Percentiles rank a stretch among this genome's conserved stretches.
Evolutionary conservation across 2,329 filamentous ascomycete genomes (phyloP).

Genomic region (Proliferodiscus dingleyae): DNA sequence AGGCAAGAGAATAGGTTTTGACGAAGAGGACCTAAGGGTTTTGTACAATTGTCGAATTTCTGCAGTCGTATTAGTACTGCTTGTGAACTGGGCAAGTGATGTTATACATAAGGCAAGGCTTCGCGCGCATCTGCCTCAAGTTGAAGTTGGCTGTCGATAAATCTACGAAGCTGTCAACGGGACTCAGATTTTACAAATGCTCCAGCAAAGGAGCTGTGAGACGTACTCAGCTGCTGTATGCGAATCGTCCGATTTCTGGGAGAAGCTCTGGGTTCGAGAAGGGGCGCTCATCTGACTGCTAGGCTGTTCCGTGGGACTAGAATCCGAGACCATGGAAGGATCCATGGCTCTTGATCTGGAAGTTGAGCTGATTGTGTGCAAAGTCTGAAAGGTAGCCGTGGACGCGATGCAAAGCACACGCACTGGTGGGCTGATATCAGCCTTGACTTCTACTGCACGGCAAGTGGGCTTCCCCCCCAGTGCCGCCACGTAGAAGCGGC

Average conservation of each 20-base stretch:
- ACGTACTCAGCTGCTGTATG: slow-evolving; percentile 45
- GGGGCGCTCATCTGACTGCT: slow-evolving; percentile 16
- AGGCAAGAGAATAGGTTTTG: slow-evolving; percentile 90
- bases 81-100: slow-evolving; percentile 2
- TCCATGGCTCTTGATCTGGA: slow-evolving; percentile 30
- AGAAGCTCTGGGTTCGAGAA: slow-evolving; percentile 53
- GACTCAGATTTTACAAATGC: background rate
- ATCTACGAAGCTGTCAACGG: slow-evolving; percentile 45
- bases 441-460: slow-evolving; percentile 8
- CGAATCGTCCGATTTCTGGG: slow-evolving; percentile 48
- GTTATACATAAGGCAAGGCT: slow-evolving; percentile 77
- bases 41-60: slow-evolving; percentile 93
- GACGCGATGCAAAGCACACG: background rate
- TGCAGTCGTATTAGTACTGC: slow-evolving; percentile 33
- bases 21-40: slow-evolving; percentile 79
- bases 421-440: slow-evolving; percentile 5
- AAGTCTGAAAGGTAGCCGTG: background rate
- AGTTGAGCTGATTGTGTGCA: background rate
- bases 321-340: slow-evolving; percentile 29
- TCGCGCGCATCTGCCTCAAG: slow-evolving; percentile 95
- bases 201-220: background rate
- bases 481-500: too few species aligned
- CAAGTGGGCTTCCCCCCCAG: too few species aligned
- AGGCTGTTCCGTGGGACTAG: slow-evolving; percentile 9
- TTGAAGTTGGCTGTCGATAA: slow-evolving; percentile 81